These are phyloP conservation scores for Eucalyptus paniculata DNA, from an alignment of 345 rosid species.

Conservation along the genomic window DNA sequence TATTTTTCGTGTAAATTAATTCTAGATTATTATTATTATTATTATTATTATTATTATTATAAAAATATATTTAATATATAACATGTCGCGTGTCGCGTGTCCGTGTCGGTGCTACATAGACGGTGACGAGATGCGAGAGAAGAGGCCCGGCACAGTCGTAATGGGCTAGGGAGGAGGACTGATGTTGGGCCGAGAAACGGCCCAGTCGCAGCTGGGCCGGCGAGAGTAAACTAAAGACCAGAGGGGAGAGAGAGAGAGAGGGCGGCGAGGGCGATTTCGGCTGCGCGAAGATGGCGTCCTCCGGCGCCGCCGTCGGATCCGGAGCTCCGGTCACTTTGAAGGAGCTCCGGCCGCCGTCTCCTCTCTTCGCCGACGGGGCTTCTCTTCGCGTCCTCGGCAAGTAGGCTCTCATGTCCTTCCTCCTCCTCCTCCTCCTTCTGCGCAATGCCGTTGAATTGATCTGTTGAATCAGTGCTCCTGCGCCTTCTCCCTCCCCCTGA, in stretches of 20 bases:
- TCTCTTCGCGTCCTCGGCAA: constrained; percentile 61
- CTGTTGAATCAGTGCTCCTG: not conserved
- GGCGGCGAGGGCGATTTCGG: not conserved
- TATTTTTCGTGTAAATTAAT: no score
- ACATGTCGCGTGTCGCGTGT: no score
- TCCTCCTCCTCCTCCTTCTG: not conserved
- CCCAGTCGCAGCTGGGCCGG: not conserved
- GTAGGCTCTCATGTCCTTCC: constrained; percentile 16
- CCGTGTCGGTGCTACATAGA: no score
- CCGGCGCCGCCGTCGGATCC: constrained; percentile 7
- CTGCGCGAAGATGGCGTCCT: constrained; percentile 14
- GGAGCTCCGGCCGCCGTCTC: constrained; percentile 48
- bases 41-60: no score
- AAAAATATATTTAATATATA: no score
- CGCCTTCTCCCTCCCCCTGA: not conserved
- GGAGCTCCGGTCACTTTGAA: constrained; percentile 38
- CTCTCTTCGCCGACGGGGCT: constrained; percentile 37
- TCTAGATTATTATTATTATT: no score
- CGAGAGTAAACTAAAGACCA: not conserved
- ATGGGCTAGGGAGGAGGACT: no score
- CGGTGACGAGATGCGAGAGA: no score
- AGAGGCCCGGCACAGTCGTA: no score
- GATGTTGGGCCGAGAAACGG: not conserved
- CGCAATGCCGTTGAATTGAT: not conserved
- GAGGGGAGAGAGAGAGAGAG: no score